Conservation (phyloP, 495 filamentous ascomycete species). For the Venustampulla echinocandica region DNA sequence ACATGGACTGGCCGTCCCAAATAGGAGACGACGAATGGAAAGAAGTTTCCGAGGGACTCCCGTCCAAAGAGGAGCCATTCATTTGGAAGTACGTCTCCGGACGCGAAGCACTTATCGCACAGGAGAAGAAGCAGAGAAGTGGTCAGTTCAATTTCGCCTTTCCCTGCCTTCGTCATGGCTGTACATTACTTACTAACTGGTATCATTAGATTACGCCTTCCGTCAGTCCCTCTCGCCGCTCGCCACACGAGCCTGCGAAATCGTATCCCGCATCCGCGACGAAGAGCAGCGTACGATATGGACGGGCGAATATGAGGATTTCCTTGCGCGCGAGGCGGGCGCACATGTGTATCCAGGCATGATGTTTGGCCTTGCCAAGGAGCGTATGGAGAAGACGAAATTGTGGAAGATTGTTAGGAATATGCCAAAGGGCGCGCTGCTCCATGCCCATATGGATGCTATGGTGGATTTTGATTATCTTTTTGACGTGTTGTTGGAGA, state of each 20-base stretch:
- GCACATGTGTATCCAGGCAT: slow-evolving; percentile 68
- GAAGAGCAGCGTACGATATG: slow-evolving; percentile 66
- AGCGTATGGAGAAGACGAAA: slow-evolving; percentile 68
- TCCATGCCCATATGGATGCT: slow-evolving; percentile 84
- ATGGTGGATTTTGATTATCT: slow-evolving; percentile 83
- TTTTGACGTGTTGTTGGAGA: slow-evolving; percentile 58
- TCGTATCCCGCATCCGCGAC: slow-evolving; percentile 68
- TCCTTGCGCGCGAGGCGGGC: slow-evolving; percentile 43
- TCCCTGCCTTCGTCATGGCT: slow-evolving; percentile 1
- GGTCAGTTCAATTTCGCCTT: slow-evolving; percentile 39
- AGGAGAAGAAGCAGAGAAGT: slow-evolving; percentile 76
- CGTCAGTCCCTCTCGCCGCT: slow-evolving; percentile 63
- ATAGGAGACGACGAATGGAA: slow-evolving; percentile 47
- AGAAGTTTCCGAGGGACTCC: slow-evolving; percentile 42
- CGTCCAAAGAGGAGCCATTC: slow-evolving; percentile 54
- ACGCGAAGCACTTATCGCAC: slow-evolving; percentile 64
- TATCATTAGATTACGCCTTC: slow-evolving; percentile 44
- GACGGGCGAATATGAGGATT: slow-evolving; percentile 60
- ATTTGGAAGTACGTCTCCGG: slow-evolving; percentile 70
- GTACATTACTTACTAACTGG: background rate
- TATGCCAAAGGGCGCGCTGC: slow-evolving; percentile 85
- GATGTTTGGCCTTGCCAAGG: slow-evolving; percentile 77
- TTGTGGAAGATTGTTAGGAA: slow-evolving; percentile 75
- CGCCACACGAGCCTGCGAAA: slow-evolving; percentile 63
- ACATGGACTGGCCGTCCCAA: slow-evolving; percentile 18